Evolutionary conservation across 2,329 filamentous ascomycete species (phyloP).

Genomic region (Emericellopsis atlantica): DNA sequence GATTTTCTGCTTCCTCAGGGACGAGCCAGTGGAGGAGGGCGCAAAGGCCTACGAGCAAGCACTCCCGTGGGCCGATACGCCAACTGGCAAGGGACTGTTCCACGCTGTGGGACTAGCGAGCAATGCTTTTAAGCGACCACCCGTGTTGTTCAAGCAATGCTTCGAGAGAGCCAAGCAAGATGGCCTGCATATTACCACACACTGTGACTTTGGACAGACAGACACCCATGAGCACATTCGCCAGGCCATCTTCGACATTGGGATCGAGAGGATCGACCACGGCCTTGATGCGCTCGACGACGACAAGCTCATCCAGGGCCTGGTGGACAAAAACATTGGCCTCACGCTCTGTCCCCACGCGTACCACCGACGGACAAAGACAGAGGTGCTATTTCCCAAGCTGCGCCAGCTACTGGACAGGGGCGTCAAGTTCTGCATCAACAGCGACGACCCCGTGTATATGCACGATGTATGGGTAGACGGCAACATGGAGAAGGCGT

Average conservation of each 20-base stretch:
- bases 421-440: conserved; percentile 55
- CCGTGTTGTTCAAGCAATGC: conserved; percentile 26
- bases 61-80: conserved; percentile 13
- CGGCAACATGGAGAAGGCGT: conserved; percentile 4
- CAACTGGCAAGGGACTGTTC: conserved; percentile 16
- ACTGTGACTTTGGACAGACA: conserved; percentile 37
- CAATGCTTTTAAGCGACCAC: conserved; percentile 30
- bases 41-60: conserved; percentile 40
- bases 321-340: conserved; percentile 42
- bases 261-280: conserved; percentile 58
- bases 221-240: conserved; percentile 37
- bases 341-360: conserved; percentile 53
- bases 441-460: conserved; percentile 61
- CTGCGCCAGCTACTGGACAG: conserved; percentile 40
- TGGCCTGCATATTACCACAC: conserved; percentile 32
- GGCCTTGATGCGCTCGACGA: conserved; percentile 54
- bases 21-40: conserved; percentile 59
- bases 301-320: conserved; percentile 37
- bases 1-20: conserved; percentile 60
- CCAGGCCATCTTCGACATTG: conserved; percentile 31
- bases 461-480: conserved; percentile 45
- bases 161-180: conserved; percentile 21
- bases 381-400: conserved; percentile 34
- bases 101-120: conserved; percentile 32
- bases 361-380: conserved; percentile 8